Conservation (phyloP, 331 rosid species). For the Ulmus americana region DNA sequence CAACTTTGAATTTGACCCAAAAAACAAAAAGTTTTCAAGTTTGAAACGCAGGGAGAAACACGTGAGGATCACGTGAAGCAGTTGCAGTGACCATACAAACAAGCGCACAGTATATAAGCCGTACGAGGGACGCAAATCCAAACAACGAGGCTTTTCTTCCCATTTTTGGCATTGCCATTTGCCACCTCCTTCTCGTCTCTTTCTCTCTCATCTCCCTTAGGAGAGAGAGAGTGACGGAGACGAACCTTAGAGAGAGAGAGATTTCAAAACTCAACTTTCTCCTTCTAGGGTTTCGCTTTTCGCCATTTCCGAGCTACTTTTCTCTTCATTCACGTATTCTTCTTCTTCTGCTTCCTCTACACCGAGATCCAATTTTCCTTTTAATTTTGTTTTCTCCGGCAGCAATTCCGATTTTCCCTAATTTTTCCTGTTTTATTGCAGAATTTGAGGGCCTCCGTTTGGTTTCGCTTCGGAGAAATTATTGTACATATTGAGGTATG, state of each 20-base stretch:
- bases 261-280: conserved; percentile 1
- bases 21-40: too few species aligned
- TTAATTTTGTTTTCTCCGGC: neutral
- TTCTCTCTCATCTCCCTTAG: conserved; percentile 25
- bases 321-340: neutral
- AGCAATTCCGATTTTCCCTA: neutral
- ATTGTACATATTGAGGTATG: neutral
- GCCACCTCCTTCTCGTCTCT: conserved; percentile 17
- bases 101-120: conserved; percentile 1
- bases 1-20: too few species aligned
- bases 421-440: too few species aligned
- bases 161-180: conserved; percentile 21
- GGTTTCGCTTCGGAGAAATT: too few species aligned
- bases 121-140: conserved; percentile 18
- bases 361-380: conserved; percentile 11
- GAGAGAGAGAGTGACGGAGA: conserved; percentile 12
- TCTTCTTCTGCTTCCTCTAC: conserved; percentile 23
- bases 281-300: conserved; percentile 38
- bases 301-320: conserved; percentile 31
- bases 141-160: neutral
- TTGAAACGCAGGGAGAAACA: neutral
- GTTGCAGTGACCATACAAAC: neutral
- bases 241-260: neutral
- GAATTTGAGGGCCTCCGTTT: too few species aligned
- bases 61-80: conserved; percentile 12